Conservation (phyloP, 2,329 filamentous ascomycete genomes). For the Hypoxylon sp. region DNA sequence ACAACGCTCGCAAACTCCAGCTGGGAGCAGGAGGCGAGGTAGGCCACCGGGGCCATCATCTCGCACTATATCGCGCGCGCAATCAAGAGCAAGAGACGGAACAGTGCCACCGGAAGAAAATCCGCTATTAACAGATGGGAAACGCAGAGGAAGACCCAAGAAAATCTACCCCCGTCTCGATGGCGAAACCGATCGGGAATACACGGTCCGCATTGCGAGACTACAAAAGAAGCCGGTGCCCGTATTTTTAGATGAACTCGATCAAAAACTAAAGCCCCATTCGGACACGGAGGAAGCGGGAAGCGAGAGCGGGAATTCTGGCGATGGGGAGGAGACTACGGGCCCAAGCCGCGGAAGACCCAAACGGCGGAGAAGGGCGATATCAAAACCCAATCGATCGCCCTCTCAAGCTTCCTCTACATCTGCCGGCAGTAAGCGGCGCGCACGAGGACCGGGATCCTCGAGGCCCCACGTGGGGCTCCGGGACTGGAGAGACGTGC, state of each 20-base stretch:
- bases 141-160: constrained; percentile 58
- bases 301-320: constrained; percentile 46
- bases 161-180: constrained; percentile 58
- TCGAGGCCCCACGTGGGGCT: constrained; percentile 56
- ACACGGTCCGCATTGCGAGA: constrained; percentile 63
- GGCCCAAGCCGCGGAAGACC: constrained; percentile 12
- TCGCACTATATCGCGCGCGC: constrained; percentile 20
- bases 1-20: constrained; percentile 31
- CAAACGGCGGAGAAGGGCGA: constrained; percentile 7
- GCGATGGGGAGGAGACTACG: constrained; percentile 43
- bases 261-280: constrained; percentile 28
- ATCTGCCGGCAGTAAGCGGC: constrained; percentile 3
- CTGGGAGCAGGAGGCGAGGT: constrained; percentile 24
- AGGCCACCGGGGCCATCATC: constrained; percentile 40
- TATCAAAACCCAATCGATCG: constrained; percentile 8
- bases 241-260: constrained; percentile 40
- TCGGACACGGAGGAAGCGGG: constrained; percentile 41
- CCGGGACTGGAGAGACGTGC: constrained; percentile 87
- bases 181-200: constrained; percentile 64
- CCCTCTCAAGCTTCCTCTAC: constrained; percentile 24
- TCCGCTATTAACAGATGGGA: constrained; percentile 3
- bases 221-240: constrained; percentile 56
- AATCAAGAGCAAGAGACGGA: constrained; percentile 11
- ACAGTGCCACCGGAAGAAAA: constrained; percentile 7
- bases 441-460: background rate